phyloP scores from a whole-genome alignment of 306 rosid genomes.

The Inga leiocalycina region DNA sequence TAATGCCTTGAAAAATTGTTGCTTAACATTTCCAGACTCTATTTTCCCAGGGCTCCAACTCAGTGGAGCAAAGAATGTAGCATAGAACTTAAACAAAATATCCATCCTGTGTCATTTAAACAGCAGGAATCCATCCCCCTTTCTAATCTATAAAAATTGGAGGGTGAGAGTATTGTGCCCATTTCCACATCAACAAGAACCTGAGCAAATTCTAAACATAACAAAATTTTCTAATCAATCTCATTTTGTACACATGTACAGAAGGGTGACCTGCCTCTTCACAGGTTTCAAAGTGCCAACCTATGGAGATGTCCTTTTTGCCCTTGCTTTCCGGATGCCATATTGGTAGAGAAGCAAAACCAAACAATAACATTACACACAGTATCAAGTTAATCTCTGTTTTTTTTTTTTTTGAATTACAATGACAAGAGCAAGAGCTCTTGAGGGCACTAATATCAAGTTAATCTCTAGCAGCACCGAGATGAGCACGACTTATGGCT shows the following conservation, averaged over 20 bases:
- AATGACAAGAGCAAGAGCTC: too few species aligned
- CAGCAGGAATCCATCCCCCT: slow-evolving; percentile 47
- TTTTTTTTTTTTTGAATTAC: too few species aligned
- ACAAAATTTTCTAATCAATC: slow-evolving; percentile 74
- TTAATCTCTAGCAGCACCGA: slow-evolving; percentile 68
- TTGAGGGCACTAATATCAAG: slow-evolving; percentile 25
- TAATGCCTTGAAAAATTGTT: slow-evolving; percentile 62
- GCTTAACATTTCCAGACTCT: slow-evolving; percentile 54
- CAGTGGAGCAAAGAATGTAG: slow-evolving; percentile 65
- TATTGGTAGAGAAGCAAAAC: slow-evolving; percentile 38
- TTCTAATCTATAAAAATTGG: slow-evolving; percentile 53
- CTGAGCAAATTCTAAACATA: slow-evolving; percentile 31
- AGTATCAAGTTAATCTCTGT: not conserved
- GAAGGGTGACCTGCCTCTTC: slow-evolving; percentile 41
- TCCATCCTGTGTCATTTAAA: slow-evolving; percentile 35
- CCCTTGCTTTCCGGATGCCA: slow-evolving; percentile 47
- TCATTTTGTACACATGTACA: slow-evolving; percentile 89
- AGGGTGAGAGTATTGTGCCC: slow-evolving; percentile 53
- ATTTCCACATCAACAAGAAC: slow-evolving; percentile 54
- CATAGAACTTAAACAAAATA: slow-evolving; percentile 52
- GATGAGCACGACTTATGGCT: slow-evolving; percentile 63
- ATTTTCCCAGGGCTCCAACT: slow-evolving; percentile 46
- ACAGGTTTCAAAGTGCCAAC: slow-evolving; percentile 48
- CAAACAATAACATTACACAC: slow-evolving; percentile 52
- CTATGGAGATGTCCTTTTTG: slow-evolving; percentile 36